Evolutionary conservation across 441 rosid genomes (phyloP).

Genomic region (Arabidopsis lyrata): DNA sequence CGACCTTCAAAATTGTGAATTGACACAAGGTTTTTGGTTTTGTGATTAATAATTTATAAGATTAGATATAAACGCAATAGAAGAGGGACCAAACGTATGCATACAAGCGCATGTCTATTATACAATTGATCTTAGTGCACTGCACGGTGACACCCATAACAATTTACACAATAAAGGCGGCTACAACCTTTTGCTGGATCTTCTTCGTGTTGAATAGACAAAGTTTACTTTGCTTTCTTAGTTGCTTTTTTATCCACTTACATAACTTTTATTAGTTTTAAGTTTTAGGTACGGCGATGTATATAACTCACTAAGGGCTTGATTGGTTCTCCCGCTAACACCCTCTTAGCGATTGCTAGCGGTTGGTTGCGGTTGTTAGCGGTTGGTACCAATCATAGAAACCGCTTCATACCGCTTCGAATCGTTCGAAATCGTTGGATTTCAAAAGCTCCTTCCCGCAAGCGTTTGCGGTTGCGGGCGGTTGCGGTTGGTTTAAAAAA

Average conservation of each 20-base stretch:
- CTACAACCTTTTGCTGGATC: slow-evolving; percentile 33
- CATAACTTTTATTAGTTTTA: not conserved
- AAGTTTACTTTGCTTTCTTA: not conserved
- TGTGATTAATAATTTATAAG: not conserved
- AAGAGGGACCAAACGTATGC: slow-evolving; percentile 5
- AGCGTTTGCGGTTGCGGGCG: too few relatives aligned
- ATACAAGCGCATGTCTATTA: slow-evolving; percentile 22
- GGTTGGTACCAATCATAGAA: too few relatives aligned
- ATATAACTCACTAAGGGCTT: not conserved
- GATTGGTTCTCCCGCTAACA: too few relatives aligned
- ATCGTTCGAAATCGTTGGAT: too few relatives aligned
- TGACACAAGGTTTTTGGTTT: not conserved
- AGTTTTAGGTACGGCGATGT: not conserved
- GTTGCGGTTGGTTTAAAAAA: too few relatives aligned
- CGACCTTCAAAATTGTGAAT: not conserved
- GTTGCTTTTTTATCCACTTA: not conserved
- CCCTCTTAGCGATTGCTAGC: too few relatives aligned
- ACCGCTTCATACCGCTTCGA: too few relatives aligned
- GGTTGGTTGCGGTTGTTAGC: too few relatives aligned
- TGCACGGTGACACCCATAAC: slow-evolving; percentile 36
- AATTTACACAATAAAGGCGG: slow-evolving; percentile 38
- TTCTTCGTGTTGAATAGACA: slow-evolving; percentile 12
- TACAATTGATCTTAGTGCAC: slow-evolving; percentile 26
- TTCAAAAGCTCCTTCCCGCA: too few relatives aligned
- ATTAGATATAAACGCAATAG: not conserved